Percentiles rank a stretch among this genome's conserved stretches.
Evolutionary conservation across 257 asterid species (phyloP).

Genomic region (Orobanche coerulescens): DNA sequence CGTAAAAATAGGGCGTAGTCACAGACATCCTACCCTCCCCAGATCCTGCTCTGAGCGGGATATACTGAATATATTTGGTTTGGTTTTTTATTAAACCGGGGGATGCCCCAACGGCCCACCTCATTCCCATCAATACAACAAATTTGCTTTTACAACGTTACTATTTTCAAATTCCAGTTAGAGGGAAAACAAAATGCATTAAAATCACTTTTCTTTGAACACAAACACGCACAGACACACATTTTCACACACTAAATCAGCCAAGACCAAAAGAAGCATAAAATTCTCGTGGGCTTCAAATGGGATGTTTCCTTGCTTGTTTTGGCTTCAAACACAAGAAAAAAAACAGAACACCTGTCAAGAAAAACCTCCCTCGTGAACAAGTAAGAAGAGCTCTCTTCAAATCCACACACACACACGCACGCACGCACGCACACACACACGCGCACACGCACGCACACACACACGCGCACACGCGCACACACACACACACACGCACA

Average conservation of each 20-base stretch:
- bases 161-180: conserved; percentile 45
- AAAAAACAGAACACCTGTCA: conserved; percentile 31
- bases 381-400: conserved; percentile 33
- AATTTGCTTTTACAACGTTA: conserved; percentile 48
- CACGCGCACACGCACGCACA: too few relatives aligned
- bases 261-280: conserved; percentile 4
- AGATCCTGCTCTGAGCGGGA: too few relatives aligned
- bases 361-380: conserved; percentile 10
- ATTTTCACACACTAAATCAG: background rate
- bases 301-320: conserved; percentile 77
- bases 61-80: too few relatives aligned
- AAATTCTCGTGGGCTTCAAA: conserved; percentile 22
- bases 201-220: conserved; percentile 20
- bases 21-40: too few relatives aligned
- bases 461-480: too few relatives aligned
- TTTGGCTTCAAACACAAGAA: conserved; percentile 46
- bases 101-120: too few relatives aligned
- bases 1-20: too few relatives aligned
- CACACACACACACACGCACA: too few relatives aligned
- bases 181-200: conserved; percentile 28
- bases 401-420: too few relatives aligned
- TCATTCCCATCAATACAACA: conserved; percentile 26
- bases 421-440: too few relatives aligned
- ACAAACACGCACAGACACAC: background rate
- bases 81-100: too few relatives aligned